A percentile compares a stretch with the other conserved stretches of the same genome.
These are phyloP conservation scores for Esteya vermicola DNA, from an alignment of 2,329 filamentous ascomycete species.

Conservation along the genomic window DNA sequence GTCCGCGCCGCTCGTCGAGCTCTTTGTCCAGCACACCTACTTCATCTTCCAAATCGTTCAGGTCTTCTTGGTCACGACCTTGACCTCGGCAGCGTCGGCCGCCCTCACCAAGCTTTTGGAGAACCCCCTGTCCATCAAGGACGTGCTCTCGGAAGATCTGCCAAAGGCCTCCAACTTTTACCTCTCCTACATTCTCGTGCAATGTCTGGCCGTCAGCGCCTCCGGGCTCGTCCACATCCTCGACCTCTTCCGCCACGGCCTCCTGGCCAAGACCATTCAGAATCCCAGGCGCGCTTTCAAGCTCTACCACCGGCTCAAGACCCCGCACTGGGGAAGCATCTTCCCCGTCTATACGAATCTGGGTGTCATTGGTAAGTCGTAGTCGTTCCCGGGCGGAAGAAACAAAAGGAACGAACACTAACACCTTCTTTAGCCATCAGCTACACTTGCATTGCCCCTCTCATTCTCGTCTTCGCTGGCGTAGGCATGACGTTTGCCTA, in stretches of 20 bases:
- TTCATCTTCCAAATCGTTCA: constrained; percentile 72
- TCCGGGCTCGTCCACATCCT: constrained; percentile 60
- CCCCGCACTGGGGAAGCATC: constrained; percentile 63
- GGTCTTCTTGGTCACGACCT: constrained; percentile 69
- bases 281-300: constrained; percentile 71
- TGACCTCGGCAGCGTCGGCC: constrained; percentile 58
- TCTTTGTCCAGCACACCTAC: constrained; percentile 67
- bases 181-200: constrained; percentile 72
- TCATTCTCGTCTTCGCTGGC: constrained; percentile 68
- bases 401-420: too few species aligned
- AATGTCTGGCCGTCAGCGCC: constrained; percentile 66
- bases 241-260: constrained; percentile 26
- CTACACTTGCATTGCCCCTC: constrained; percentile 71
- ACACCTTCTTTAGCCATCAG: constrained; percentile 42
- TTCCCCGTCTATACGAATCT: constrained; percentile 64
- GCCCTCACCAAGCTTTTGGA: constrained; percentile 42
- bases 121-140: constrained; percentile 40
- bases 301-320: constrained; percentile 54
- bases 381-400: too few species aligned
- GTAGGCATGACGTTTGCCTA: constrained; percentile 69
- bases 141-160: constrained; percentile 46
- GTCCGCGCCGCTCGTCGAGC: constrained; percentile 56
- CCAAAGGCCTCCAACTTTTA: constrained; percentile 68
- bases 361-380: constrained; percentile 45
- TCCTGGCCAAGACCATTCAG: constrained; percentile 58